Conservation (phyloP, 352 stramenopile genomes). For the Phytopythium mirpurense region DNA sequence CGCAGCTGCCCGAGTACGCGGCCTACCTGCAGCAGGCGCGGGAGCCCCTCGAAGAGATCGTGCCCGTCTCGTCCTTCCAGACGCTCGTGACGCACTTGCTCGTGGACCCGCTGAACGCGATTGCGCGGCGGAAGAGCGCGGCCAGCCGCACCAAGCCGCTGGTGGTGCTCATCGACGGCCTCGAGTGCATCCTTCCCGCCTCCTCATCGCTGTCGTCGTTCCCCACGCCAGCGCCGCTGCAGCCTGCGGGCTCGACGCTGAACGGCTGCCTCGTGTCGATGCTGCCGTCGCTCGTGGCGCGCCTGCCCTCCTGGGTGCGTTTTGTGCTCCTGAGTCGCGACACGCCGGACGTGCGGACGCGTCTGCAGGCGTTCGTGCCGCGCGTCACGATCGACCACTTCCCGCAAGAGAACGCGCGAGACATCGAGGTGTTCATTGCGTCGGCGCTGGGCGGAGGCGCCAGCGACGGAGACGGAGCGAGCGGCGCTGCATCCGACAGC, state of each 20-base stretch:
- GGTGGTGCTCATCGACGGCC: constrained; percentile 59
- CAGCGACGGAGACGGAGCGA: not conserved
- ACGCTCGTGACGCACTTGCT: constrained; percentile 46
- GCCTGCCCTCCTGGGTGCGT: constrained; percentile 61
- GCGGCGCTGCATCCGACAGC: not conserved
- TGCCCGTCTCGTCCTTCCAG: constrained; percentile 62
- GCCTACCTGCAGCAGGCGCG: constrained; percentile 53
- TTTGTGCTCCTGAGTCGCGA: constrained; percentile 63
- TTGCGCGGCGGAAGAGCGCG: constrained; percentile 36
- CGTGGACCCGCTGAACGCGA: constrained; percentile 58
- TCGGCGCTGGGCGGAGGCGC: not conserved
- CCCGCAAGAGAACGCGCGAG: constrained; percentile 37
- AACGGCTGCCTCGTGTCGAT: constrained; percentile 61
- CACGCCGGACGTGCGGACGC: constrained; percentile 46
- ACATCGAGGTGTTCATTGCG: constrained; percentile 23
- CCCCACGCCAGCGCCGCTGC: constrained; percentile 10
- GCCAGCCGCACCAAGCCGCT: constrained; percentile 21
- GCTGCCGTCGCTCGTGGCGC: constrained; percentile 39
- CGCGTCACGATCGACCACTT: constrained; percentile 42
- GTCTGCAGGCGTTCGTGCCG: constrained; percentile 47
- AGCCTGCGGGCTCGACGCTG: constrained; percentile 8
- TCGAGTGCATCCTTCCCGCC: constrained; percentile 42
- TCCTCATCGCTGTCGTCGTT: constrained; percentile 8
- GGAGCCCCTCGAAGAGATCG: constrained; percentile 66
- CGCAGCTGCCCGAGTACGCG: constrained; percentile 62